A percentile compares a stretch with the other conserved stretches of the same genome.
phyloP scores from a whole-genome alignment of 495 filamentous ascomycete genomes.

The Lophiostoma macrostomum region DNA sequence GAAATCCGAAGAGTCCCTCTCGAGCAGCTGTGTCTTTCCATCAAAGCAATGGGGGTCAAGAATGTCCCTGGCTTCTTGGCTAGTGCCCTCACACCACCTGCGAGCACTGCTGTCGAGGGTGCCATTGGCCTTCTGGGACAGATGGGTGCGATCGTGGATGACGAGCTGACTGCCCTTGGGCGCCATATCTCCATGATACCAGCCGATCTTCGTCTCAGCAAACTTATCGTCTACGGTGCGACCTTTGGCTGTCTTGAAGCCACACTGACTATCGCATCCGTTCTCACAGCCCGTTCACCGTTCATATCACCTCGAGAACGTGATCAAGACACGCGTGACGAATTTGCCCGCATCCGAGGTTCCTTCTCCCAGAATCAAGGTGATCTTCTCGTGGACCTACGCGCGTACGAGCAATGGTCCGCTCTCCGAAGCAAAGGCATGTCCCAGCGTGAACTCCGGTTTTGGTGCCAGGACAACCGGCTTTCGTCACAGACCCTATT shows the following conservation, averaged over 20 bases:
- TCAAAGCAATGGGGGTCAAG: slow-evolving; percentile 87
- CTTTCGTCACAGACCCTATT: slow-evolving; percentile 77
- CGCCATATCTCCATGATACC: slow-evolving; percentile 91
- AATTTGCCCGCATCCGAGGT: slow-evolving; percentile 71
- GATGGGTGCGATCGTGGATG: slow-evolving; percentile 83
- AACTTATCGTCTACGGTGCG: slow-evolving; percentile 92
- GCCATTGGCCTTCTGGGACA: slow-evolving; percentile 72
- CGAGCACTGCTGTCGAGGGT: slow-evolving; percentile 76
- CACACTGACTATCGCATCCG: slow-evolving; percentile 83
- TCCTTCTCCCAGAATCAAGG: slow-evolving; percentile 74
- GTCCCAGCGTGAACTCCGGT: slow-evolving; percentile 61
- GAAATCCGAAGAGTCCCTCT: slow-evolving; percentile 90
- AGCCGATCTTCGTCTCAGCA: slow-evolving; percentile 86
- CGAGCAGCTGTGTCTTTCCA: slow-evolving; percentile 90
- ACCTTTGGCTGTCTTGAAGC: slow-evolving; percentile 90
- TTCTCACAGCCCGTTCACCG: slow-evolving; percentile 78
- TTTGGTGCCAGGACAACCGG: slow-evolving; percentile 85
- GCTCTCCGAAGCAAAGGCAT: slow-evolving; percentile 53
- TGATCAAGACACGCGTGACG: slow-evolving; percentile 68
- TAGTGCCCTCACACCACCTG: slow-evolving; percentile 84
- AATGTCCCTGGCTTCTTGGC: slow-evolving; percentile 79
- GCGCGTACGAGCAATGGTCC: slow-evolving; percentile 79
- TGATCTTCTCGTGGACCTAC: slow-evolving; percentile 81
- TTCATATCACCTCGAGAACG: slow-evolving; percentile 65
- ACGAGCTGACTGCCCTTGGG: slow-evolving; percentile 83